phyloP scores from a whole-genome alignment of 164 flowering plant genomes.

The Berberis vulgaris region DNA sequence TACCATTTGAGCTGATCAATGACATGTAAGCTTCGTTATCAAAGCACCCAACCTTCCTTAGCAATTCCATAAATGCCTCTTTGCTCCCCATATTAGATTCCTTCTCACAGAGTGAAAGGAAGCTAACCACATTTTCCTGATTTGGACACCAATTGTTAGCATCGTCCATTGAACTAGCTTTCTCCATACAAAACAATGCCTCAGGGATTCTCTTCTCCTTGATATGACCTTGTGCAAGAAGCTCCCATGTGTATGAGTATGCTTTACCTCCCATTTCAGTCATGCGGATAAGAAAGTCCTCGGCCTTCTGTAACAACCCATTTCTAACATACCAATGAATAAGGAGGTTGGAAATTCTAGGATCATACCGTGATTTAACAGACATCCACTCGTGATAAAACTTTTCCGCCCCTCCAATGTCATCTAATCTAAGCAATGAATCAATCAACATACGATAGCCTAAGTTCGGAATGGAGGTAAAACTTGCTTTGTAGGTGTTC shows the following conservation, averaged over 20 bases:
- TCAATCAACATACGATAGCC: slow-evolving; percentile 71
- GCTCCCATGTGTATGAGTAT: slow-evolving; percentile 65
- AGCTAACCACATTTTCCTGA: slow-evolving; percentile 26
- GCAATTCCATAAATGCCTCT: slow-evolving; percentile 15
- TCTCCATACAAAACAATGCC: slow-evolving; percentile 55
- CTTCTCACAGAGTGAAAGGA: slow-evolving; percentile 17
- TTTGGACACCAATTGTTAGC: slow-evolving; percentile 56
- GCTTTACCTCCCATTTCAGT: slow-evolving; percentile 62
- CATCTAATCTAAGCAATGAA: slow-evolving; percentile 50
- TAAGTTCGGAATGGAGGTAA: slow-evolving; percentile 55
- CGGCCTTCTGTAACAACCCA: slow-evolving; percentile 48
- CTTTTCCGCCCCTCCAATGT: slow-evolving; percentile 61
- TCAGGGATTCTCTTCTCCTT: slow-evolving; percentile 36
- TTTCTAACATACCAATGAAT: slow-evolving; percentile 50
- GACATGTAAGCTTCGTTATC: slow-evolving; percentile 15
- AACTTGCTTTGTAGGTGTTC: slow-evolving; percentile 53
- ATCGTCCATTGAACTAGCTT: slow-evolving; percentile 43
- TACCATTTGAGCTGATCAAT: slow-evolving; percentile 4
- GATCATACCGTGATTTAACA: slow-evolving; percentile 46
- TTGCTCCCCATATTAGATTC: slow-evolving; percentile 12
- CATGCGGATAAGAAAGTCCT: slow-evolving; percentile 40
- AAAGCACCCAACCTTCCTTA: slow-evolving; percentile 14
- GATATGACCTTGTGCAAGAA: slow-evolving; percentile 56
- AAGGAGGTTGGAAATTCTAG: slow-evolving; percentile 62
- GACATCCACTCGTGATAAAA: slow-evolving; percentile 69